Percentiles rank a stretch among this genome's conserved stretches.
These are phyloP conservation scores for Nyssa sinensis DNA, from an alignment of 148 eudicot species.

Conservation along the genomic window DNA sequence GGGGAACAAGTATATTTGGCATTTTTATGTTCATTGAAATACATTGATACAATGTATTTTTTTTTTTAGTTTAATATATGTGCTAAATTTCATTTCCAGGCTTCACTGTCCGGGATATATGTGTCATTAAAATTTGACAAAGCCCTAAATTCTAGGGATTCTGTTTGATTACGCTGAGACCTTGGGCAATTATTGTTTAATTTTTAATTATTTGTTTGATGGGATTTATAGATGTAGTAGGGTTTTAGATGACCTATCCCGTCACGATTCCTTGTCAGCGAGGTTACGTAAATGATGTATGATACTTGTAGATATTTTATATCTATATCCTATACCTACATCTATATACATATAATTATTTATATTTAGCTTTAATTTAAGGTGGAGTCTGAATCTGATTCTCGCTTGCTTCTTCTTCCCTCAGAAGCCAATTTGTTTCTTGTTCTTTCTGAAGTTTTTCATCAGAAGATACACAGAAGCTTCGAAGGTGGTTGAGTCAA, in stretches of 20 bases:
- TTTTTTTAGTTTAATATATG: no score
- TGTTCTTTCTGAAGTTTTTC: not conserved
- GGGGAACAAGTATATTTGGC: not conserved
- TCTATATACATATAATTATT: not conserved
- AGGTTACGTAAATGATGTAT: not conserved
- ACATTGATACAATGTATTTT: no score
- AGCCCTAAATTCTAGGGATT: not conserved
- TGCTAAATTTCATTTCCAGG: no score
- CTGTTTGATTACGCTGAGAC: not conserved
- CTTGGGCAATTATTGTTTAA: not conserved
- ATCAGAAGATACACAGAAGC: not conserved
- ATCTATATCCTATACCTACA: not conserved
- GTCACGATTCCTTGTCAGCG: not conserved
- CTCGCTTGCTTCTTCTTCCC: not conserved
- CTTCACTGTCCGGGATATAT: no score
- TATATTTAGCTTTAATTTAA: not conserved
- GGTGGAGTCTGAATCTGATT: not conserved
- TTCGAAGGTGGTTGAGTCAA: conserved; percentile 13
- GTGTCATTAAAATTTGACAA: no score
- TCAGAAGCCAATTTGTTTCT: not conserved
- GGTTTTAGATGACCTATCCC: not conserved
- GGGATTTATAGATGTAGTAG: not conserved
- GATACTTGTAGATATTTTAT: not conserved
- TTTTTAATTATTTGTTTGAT: not conserved
- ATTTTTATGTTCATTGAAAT: no score